Percentiles rank a stretch among this genome's conserved stretches.
Evolutionary conservation across 768 basidiomycete genomes (phyloP).

Genomic region (Mycena epipterygia): DNA sequence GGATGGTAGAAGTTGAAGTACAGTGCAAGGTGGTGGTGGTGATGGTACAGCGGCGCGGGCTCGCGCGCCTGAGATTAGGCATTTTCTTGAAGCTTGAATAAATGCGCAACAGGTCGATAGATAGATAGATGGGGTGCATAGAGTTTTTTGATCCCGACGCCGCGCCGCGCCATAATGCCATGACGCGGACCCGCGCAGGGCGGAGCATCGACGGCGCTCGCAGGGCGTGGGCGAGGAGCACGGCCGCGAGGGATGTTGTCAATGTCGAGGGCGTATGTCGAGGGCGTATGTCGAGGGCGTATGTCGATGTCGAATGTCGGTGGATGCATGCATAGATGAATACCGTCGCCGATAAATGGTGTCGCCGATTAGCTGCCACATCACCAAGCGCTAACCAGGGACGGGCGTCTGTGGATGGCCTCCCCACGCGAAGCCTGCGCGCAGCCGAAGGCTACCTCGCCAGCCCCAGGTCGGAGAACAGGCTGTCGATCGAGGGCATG

Average conservation of each 20-base stretch:
- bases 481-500: constrained; percentile 8
- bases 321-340: too few relatives aligned
- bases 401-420: neutral
- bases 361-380: neutral
- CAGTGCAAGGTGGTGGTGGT: neutral
- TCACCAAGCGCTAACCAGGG: neutral
- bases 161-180: too few relatives aligned
- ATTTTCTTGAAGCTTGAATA: too few relatives aligned
- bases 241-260: neutral
- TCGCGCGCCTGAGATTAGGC: neutral
- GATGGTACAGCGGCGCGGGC: neutral
- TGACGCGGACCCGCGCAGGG: too few relatives aligned
- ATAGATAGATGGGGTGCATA: neutral
- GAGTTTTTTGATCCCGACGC: neutral
- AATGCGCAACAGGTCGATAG: neutral
- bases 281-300: too few relatives aligned
- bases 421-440: neutral
- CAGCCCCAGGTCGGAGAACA: too few relatives aligned
- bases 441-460: neutral
- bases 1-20: neutral
- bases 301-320: too few relatives aligned
- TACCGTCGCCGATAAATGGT: neutral
- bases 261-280: too few relatives aligned
- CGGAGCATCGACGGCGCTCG: neutral
- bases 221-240: neutral